phyloP scores from a whole-genome alignment of 306 rosid genomes.

The Luffa aegyptiaca region DNA sequence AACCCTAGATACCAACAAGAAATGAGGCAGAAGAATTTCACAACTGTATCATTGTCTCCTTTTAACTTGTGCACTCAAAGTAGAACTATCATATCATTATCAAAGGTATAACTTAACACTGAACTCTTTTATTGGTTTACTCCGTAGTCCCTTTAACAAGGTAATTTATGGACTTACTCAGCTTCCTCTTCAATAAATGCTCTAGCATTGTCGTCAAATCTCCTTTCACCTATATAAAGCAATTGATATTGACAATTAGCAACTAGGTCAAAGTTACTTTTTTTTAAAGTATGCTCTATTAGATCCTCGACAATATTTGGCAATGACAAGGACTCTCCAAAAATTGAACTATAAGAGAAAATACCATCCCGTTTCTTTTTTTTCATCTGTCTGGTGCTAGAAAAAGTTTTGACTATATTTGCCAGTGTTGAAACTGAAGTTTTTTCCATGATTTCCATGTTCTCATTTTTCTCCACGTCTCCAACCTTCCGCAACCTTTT shows the following conservation, averaged over 20 bases:
- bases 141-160: not conserved
- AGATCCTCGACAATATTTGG: not conserved
- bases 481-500: constrained; percentile 71
- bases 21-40: constrained; percentile 9
- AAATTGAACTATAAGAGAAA: not conserved
- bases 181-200: constrained; percentile 88
- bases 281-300: not conserved
- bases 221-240: constrained; percentile 50
- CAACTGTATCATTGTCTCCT: not conserved
- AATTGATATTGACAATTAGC: not conserved
- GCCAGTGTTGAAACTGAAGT: constrained; percentile 11
- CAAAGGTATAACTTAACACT: not conserved
- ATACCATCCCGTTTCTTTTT: constrained; percentile 41
- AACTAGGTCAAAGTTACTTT: not conserved
- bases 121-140: not conserved
- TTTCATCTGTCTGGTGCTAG: constrained; percentile 16
- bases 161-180: constrained; percentile 49
- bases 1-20: constrained; percentile 31
- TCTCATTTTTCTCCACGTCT: constrained; percentile 22
- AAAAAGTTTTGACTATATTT: constrained; percentile 23
- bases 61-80: not conserved
- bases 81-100: not conserved
- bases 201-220: constrained; percentile 30
- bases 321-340: not conserved
- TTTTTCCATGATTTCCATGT: constrained; percentile 23